Conservation (phyloP, 2,329 filamentous ascomycete genomes). For the Orbilia brochopaga region DNA sequence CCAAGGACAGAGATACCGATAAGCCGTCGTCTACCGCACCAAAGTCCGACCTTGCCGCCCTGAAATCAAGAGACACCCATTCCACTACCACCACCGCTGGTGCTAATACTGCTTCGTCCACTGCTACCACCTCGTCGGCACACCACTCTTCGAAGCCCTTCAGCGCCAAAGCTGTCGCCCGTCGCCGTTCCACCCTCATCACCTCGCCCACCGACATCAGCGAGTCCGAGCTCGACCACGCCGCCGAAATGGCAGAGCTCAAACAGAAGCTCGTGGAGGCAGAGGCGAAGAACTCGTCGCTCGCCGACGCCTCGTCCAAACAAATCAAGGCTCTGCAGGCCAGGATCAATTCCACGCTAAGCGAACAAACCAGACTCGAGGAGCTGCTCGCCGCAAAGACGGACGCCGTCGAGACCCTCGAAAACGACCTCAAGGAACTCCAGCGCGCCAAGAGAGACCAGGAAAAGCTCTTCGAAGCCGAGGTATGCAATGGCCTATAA, state of each 20-base stretch:
- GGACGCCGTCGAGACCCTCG: slow-evolving; percentile 78
- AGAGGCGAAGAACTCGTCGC: slow-evolving; percentile 72
- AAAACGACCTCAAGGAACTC: slow-evolving; percentile 83
- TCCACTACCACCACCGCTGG: slow-evolving; percentile 32
- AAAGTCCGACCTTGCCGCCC: slow-evolving; percentile 24
- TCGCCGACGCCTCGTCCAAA: slow-evolving; percentile 78
- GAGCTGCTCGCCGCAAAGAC: slow-evolving; percentile 86
- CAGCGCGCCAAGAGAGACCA: slow-evolving; percentile 85
- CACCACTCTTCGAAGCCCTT: slow-evolving; percentile 46
- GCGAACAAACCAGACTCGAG: slow-evolving; percentile 84
- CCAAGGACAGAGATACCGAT: slow-evolving; percentile 48
- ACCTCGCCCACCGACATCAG: slow-evolving; percentile 44
- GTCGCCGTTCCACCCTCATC: slow-evolving; percentile 49
- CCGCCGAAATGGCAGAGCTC: slow-evolving; percentile 54
- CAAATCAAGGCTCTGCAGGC: slow-evolving; percentile 84
- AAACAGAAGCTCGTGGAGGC: slow-evolving; percentile 52
- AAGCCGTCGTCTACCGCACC: slow-evolving; percentile 3
- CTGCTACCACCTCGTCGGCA: no score
- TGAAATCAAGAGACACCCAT: slow-evolving; percentile 38
- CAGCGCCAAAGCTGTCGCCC: slow-evolving; percentile 54
- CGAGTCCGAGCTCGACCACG: slow-evolving; percentile 53
- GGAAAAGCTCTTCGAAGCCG: slow-evolving; percentile 89
- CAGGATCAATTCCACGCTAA: slow-evolving; percentile 80
- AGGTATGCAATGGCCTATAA: slow-evolving; percentile 67
- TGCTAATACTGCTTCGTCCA: slow-evolving; percentile 47